A percentile compares a stretch with the other conserved stretches of the same genome.
Conservation (phyloP, 257 asterid genomes). For the Solanum virginianum region DNA sequence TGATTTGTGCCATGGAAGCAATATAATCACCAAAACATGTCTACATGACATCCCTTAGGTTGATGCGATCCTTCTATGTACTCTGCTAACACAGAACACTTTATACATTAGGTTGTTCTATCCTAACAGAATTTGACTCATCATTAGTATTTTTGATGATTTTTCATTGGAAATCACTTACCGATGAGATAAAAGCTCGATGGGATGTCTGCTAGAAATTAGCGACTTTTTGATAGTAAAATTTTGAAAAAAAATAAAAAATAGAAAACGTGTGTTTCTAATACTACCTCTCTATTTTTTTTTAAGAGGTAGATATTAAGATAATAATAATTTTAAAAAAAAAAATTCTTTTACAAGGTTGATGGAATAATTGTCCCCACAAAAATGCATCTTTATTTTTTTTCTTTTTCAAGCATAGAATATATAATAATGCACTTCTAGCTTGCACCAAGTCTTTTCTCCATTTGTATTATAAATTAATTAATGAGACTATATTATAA, state of each 20-base stretch:
- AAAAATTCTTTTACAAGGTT: background rate
- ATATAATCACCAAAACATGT: background rate
- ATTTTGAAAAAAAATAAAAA: background rate
- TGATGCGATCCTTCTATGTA: background rate
- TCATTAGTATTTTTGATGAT: background rate
- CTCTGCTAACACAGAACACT: background rate
- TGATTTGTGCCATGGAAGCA: no score
- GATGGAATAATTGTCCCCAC: constrained; percentile 40
- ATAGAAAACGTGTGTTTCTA: background rate
- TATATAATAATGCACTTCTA: constrained; percentile 16
- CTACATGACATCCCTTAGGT: no score
- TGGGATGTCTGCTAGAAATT: background rate
- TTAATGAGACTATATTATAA: background rate
- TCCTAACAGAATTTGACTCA: no score
- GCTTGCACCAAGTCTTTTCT: constrained; percentile 18
- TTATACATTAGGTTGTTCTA: background rate
- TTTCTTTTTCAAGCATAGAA: constrained; percentile 15
- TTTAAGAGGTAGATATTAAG: background rate
- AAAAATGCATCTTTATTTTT: background rate
- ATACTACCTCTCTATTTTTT: background rate
- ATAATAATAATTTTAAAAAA: background rate
- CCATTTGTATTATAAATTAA: background rate
- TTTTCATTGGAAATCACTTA: background rate
- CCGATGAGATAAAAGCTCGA: background rate
- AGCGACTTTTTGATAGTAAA: background rate